Evolutionary conservation across 2,329 filamentous ascomycete genomes (phyloP), one percentile per base, ranked within the genome.

Genomic region (Onygena corvina): DNA sequence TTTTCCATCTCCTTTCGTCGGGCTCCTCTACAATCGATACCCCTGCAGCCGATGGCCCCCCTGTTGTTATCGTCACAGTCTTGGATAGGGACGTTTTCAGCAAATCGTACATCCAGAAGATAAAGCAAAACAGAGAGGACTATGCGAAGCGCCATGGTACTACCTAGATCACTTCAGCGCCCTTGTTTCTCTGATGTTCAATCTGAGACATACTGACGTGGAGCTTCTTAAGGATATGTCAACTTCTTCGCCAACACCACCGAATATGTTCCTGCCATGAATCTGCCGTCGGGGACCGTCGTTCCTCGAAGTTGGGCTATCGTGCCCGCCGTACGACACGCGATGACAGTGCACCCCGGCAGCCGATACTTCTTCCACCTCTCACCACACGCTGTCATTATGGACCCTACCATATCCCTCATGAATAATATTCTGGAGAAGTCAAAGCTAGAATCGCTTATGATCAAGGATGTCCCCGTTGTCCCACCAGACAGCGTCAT

Each of bases 401-500:
- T 94, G 85, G 84, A 92, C 63, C 82, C 85, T 4, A 69, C 73
- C 29, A 68, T 83, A 48, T 76, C 78, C 11, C 69, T 96, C 29
- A 80, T 87, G 56, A 73, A 78, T 1, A 77, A 86, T 58, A 67
- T 98, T 33, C 79, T 93, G 64, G 71, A 79, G 8, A 69, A 80
- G 8, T 70, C 71, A 47, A 77, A 73, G 50, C 74, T 98, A 44
- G 84, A 93, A 60, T 73, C 72, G 18, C 64, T 85, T 50, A 95
- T 96, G 86, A 78, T 92, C 58, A 84, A 81, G 63, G 85, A 94
- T 64, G 76, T 81, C 48, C 80, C 92, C 4, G 80, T 98, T 46
- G 90, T 96, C 6, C 92, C 90, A 1, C 92, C 93, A 0, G 87
- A 95, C 68, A 94, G 87, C 68, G 89, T 98, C 59, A 96, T 98